Conservation (phyloP, 345 rosid genomes). For the Eucalyptus lansdowneana region DNA sequence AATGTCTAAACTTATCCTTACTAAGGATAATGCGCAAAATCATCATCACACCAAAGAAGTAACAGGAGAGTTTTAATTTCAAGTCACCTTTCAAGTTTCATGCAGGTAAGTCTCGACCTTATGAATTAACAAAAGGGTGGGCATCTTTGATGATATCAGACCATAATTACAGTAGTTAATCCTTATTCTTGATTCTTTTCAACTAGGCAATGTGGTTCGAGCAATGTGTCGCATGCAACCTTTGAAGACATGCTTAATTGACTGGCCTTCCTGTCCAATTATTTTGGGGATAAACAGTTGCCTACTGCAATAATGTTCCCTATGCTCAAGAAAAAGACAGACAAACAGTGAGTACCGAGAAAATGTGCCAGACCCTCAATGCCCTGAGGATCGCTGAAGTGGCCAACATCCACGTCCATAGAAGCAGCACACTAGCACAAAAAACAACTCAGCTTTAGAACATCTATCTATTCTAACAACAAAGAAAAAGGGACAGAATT, state of each 20-base stretch:
- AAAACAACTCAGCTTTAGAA: background rate
- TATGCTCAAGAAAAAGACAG: background rate
- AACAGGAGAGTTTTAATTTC: background rate
- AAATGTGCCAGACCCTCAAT: constrained; percentile 93
- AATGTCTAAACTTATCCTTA: background rate
- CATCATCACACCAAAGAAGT: background rate
- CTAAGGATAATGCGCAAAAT: background rate
- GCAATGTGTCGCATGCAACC: background rate
- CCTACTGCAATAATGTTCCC: background rate
- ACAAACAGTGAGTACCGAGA: constrained; percentile 32
- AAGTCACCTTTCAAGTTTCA: background rate
- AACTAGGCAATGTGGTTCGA: background rate
- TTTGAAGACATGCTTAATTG: background rate
- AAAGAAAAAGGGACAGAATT: background rate
- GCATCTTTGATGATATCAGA: background rate
- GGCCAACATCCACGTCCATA: constrained; percentile 75
- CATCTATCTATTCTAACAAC: background rate
- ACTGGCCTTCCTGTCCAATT: background rate
- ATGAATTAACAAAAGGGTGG: background rate
- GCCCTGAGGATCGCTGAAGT: constrained; percentile 68
- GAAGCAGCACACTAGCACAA: constrained; percentile 78
- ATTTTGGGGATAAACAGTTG: background rate
- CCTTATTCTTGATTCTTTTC: background rate
- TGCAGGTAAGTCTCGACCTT: background rate
- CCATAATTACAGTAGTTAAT: background rate